These are phyloP conservation scores for Clathrus columnatus DNA, from an alignment of 768 basidiomycete species.

Conservation along the genomic window DNA sequence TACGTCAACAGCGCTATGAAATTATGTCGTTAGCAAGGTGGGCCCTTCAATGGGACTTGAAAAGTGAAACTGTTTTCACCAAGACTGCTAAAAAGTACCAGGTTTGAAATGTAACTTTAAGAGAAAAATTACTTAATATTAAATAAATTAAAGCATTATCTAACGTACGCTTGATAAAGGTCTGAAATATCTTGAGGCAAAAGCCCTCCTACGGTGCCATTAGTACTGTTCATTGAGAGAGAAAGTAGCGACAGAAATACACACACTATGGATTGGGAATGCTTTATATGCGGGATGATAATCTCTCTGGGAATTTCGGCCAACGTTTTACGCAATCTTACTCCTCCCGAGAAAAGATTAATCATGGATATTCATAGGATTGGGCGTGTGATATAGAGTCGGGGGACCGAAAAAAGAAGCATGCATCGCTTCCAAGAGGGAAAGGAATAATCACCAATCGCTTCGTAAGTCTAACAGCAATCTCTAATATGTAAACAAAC, in stretches of 20 bases:
- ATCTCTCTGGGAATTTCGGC: not conserved
- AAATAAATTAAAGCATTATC: not conserved
- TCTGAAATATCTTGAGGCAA: not conserved
- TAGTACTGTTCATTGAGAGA: not conserved
- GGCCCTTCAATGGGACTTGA: not conserved
- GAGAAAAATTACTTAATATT: not conserved
- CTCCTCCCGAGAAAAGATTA: no score
- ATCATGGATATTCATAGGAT: not conserved
- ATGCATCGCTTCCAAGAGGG: not conserved
- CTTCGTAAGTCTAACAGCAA: not conserved
- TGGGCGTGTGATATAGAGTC: not conserved
- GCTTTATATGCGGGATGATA: not conserved
- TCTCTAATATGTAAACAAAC: no score
- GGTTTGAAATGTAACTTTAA: not conserved
- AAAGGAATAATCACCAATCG: not conserved
- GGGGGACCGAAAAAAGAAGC: not conserved
- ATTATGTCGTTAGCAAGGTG: not conserved
- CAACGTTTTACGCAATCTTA: not conserved
- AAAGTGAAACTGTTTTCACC: not conserved
- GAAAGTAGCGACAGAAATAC: no score
- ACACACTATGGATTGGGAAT: not conserved
- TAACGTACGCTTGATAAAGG: not conserved
- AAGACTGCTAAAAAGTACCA: not conserved
- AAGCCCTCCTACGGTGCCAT: not conserved
- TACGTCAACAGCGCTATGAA: not conserved